phyloP scores from a whole-genome alignment of 1,284 basidiomycete genomes.

The Irpex sp. region DNA sequence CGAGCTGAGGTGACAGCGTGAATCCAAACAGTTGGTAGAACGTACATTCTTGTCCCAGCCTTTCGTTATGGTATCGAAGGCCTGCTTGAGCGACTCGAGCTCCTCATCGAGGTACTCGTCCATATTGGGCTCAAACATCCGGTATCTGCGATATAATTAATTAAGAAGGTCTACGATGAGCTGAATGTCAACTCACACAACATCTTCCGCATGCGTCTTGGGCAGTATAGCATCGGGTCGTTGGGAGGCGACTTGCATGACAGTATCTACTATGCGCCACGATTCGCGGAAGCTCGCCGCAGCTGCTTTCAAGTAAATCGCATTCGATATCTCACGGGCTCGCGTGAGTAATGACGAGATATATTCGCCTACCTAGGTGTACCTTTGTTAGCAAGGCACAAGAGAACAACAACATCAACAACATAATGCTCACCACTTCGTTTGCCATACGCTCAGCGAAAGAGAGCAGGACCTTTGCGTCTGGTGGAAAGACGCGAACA shows the following conservation, averaged over 20 bases:
- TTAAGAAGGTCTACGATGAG: constrained; percentile 1
- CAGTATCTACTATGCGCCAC: constrained; percentile 80
- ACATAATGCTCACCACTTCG: constrained; percentile 62
- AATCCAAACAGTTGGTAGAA: neutral
- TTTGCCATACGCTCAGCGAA: constrained; percentile 76
- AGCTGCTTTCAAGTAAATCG: constrained; percentile 79
- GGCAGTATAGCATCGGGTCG: constrained; percentile 22
- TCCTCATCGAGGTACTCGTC: constrained; percentile 97
- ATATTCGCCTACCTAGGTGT: constrained; percentile 79
- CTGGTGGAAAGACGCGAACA: constrained; percentile 81
- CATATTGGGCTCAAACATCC: constrained; percentile 94
- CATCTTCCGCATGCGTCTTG: constrained; percentile 64
- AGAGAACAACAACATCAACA: neutral
- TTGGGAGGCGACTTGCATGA: constrained; percentile 48
- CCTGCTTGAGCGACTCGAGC: constrained; percentile 74
- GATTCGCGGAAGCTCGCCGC: constrained; percentile 90
- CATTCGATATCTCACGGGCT: constrained; percentile 72
- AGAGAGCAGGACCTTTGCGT: constrained; percentile 66
- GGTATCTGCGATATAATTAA: constrained; percentile 50
- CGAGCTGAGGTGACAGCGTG: neutral
- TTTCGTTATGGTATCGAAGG: constrained; percentile 74
- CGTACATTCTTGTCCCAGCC: constrained; percentile 74
- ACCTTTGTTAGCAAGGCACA: neutral
- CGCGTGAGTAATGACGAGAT: constrained; percentile 74
- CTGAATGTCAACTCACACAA: constrained; percentile 53